Conservation (phyloP, 768 basidiomycete species). For the Agrocybe chaxingu region DNA sequence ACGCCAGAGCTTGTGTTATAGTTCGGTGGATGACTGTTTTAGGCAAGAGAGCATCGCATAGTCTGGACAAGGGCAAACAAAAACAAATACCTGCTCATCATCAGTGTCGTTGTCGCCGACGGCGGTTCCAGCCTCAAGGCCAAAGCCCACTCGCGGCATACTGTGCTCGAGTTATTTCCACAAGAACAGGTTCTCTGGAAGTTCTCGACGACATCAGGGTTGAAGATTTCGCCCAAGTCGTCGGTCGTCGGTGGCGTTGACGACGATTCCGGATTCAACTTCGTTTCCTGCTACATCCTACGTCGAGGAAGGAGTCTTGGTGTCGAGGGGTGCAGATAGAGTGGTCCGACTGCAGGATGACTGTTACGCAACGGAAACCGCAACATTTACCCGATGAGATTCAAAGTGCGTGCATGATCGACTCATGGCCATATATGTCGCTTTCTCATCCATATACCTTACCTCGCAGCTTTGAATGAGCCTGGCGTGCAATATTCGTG, state of each 20-base stretch:
- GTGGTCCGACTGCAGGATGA: constrained; percentile 38
- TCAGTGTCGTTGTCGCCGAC: constrained; percentile 24
- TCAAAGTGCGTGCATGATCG: constrained; percentile 43
- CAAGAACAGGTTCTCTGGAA: constrained; percentile 7
- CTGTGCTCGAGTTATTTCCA: constrained; percentile 10
- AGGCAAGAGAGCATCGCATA: no score
- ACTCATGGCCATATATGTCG: constrained; percentile 15
- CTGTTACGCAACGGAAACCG: constrained; percentile 64
- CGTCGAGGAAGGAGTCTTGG: constrained; percentile 11
- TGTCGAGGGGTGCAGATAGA: constrained; percentile 14
- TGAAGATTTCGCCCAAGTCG: constrained; percentile 11
- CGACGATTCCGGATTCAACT: constrained; percentile 13
- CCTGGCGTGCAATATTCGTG: constrained; percentile 83
- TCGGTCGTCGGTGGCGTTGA: constrained; percentile 16
- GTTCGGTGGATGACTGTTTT: no score
- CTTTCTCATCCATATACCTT: constrained; percentile 7
- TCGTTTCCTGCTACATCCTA: constrained; percentile 8
- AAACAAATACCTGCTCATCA: constrained; percentile 26
- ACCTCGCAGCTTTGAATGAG: constrained; percentile 62
- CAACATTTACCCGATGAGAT: constrained; percentile 64
- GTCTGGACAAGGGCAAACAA: constrained; percentile 17
- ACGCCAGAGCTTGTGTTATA: no score
- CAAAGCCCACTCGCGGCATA: constrained; percentile 14
- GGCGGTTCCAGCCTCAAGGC: constrained; percentile 21
- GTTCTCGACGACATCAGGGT: constrained; percentile 5